Evolutionary conservation across 2,329 filamentous ascomycete species (phyloP).

Genomic region (Thyridium curvatum): DNA sequence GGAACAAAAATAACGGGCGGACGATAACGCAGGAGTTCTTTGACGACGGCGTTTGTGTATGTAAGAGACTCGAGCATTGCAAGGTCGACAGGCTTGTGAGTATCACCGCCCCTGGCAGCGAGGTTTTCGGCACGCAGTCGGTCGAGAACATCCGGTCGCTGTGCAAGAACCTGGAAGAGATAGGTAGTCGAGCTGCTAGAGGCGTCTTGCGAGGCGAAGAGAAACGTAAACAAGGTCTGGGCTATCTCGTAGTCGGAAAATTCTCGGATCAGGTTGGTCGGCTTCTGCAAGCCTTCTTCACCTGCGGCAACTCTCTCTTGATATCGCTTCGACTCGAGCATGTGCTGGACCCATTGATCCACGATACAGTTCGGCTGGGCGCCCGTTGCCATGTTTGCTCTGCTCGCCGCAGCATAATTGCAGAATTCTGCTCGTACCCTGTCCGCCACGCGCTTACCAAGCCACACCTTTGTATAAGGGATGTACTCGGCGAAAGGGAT

Average conservation of each 20-base stretch:
- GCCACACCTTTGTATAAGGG: conserved; percentile 71
- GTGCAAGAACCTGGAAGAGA: conserved; percentile 45
- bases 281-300: conserved; percentile 30
- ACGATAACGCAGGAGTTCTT: conserved; percentile 43
- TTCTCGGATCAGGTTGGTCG: conserved; percentile 39
- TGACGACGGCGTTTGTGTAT: conserved; percentile 46
- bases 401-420: conserved; percentile 65
- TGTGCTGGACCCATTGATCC: conserved; percentile 69
- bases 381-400: conserved; percentile 63
- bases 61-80: conserved; percentile 40
- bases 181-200: conserved; percentile 46
- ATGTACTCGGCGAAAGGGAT: conserved; percentile 64
- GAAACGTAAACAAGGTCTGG: conserved; percentile 45
- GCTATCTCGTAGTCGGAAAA: conserved; percentile 43
- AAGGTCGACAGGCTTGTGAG: conserved; percentile 30
- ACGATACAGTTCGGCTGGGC: conserved; percentile 66
- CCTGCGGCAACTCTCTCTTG: conserved; percentile 58
- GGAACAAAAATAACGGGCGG: conserved; percentile 50
- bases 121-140: conserved; percentile 41
- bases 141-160: conserved; percentile 40
- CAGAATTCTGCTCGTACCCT: conserved; percentile 65
- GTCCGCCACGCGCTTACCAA: conserved; percentile 68
- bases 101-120: conserved; percentile 32
- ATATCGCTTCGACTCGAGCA: conserved; percentile 67
- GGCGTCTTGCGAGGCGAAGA: conserved; percentile 48